These are phyloP conservation scores for Bombardia bombarda DNA, from an alignment of 495 filamentous ascomycete genomes.

Conservation along the genomic window DNA sequence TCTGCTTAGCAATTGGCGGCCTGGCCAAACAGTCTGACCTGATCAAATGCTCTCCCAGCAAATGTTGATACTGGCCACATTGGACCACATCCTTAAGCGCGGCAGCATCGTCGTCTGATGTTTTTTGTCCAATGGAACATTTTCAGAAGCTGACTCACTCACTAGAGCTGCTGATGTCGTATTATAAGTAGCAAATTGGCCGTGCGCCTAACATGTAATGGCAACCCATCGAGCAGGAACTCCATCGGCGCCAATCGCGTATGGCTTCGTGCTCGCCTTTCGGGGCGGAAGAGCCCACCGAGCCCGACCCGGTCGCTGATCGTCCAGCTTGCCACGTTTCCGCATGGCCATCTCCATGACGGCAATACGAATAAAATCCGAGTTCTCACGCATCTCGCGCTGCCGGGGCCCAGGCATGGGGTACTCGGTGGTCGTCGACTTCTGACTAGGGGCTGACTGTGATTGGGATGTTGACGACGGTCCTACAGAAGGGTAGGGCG, in stretches of 20 bases:
- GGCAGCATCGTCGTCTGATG: no score
- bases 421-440: conserved; percentile 20
- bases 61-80: no score
- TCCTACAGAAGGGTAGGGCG: conserved; percentile 21
- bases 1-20: no score
- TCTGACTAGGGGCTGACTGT: conserved; percentile 21
- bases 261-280: conserved; percentile 46
- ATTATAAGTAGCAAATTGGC: no score
- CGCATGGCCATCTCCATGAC: conserved; percentile 98
- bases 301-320: conserved; percentile 73
- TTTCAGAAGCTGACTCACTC: no score
- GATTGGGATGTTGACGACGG: conserved; percentile 34
- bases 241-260: conserved; percentile 42
- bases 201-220: no score
- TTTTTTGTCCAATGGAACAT: no score
- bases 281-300: conserved; percentile 83
- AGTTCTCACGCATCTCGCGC: conserved; percentile 86
- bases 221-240: conserved; percentile 46
- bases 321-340: conserved; percentile 79
- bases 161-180: no score
- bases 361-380: conserved; percentile 86
- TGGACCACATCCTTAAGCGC: no score
- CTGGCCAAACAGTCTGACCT: no score
- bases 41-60: no score
- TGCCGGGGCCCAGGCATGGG: conserved; percentile 53